Base-by-base conservation (phyloP, 768 basidiomycete species). In the Pleurotus salmoneostramineus region DNA sequence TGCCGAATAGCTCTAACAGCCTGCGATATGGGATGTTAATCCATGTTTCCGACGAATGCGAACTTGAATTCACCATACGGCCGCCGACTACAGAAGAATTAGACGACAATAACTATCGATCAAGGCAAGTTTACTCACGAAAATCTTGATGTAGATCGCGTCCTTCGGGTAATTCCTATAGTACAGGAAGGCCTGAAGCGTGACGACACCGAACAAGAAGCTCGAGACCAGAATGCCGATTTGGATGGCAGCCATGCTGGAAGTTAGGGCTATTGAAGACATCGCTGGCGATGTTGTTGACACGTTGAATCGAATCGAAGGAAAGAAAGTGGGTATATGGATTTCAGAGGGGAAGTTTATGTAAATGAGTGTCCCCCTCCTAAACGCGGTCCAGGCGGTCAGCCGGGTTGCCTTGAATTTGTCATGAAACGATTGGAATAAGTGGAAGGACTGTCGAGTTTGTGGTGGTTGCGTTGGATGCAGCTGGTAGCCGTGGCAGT, bases 1-100 rank as follows among this genome's bases (percentile, higher is more conserved):
- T 70, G 60, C 70, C 69, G 1, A 58, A 64, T 6, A 68, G 56
- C 42, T 71, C 72, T 1, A 68, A 43, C 5, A 68, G 33, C 70
- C 70, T 70, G 43, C 7, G 21, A 5, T 15, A 36, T 5, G 11
- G 34, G n/a, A 34, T 4, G 12, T 5, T 14, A 11, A 27, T 34
- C 47, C 8, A 31, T 35, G 45, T n/a, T 11, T 31, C 15, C n/a
- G 15, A 37, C 33, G 31, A 21, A 15, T 2, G 11, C 12, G 12
- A 33, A 27, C n/a, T 44, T 34, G 14, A 21, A 7, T 21, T 40
- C 14, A 56, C 56, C 50, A 55, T 21, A 62, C 58, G 5, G 44
- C 12, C 8, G 21, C 52, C 32, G 58, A 57, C 60, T 61, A 36
- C 6, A 49, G 34, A n/a, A n/a, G 34, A 14, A n/a, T 1, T 6